Conservation (phyloP, 257 asterid species). For the Solanum appendiculatum region DNA sequence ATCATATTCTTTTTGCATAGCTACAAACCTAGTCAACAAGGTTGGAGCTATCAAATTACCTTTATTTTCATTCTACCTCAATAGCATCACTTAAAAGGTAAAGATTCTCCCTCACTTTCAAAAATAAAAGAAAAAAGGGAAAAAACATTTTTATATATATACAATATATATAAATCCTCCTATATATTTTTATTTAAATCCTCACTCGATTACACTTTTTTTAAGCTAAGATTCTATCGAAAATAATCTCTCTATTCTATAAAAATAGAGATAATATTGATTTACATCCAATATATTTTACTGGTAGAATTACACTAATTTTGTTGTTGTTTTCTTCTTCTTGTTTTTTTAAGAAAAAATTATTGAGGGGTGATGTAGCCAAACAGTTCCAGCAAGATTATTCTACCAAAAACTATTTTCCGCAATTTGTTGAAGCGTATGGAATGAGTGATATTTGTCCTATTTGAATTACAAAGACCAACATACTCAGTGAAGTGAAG, state of each 20-base stretch:
- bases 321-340: too few relatives aligned
- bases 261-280: too few relatives aligned
- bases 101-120: background rate
- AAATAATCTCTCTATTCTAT: too few relatives aligned
- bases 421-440: background rate
- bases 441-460: background rate
- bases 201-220: background rate
- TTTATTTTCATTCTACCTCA: background rate
- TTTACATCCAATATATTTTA: too few relatives aligned
- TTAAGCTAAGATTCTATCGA: background rate
- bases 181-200: background rate
- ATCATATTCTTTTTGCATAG: conserved; percentile 4
- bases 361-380: background rate
- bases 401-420: background rate
- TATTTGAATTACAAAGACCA: background rate
- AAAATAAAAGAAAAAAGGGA: background rate
- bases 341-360: too few relatives aligned
- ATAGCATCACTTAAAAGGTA: background rate
- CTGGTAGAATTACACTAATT: background rate
- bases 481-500: too few relatives aligned
- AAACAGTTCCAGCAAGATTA: background rate
- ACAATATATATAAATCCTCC: too few relatives aligned
- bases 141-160: too few relatives aligned
- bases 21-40: background rate
- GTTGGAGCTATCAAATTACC: background rate